Evolutionary conservation across 1,139 yeast species (phyloP).

Genomic region (Arxiozyma bovina): DNA sequence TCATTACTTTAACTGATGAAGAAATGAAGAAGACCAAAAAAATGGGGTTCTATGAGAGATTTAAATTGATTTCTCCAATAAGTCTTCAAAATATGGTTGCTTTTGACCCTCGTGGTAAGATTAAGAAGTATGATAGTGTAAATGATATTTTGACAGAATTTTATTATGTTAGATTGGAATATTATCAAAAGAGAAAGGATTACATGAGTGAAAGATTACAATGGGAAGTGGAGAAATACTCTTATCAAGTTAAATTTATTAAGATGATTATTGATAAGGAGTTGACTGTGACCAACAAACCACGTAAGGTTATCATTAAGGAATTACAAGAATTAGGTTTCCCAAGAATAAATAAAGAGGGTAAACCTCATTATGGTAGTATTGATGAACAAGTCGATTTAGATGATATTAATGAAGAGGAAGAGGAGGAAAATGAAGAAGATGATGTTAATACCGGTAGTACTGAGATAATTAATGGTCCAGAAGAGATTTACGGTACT

Average conservation of each 20-base stretch:
- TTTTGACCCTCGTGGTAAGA: constrained; percentile 85
- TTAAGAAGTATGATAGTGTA: constrained; percentile 68
- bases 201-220: constrained; percentile 59
- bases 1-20: constrained; percentile 60
- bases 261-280: constrained; percentile 77
- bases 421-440: constrained; percentile 33
- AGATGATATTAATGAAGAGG: constrained; percentile 29
- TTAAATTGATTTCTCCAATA: constrained; percentile 63
- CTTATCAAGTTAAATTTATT: constrained; percentile 85
- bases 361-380: constrained; percentile 43
- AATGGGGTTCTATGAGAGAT: constrained; percentile 74
- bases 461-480: constrained; percentile 27
- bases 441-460: constrained; percentile 16
- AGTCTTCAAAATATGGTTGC: constrained; percentile 88
- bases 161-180: constrained; percentile 78
- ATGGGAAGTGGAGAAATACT: constrained; percentile 62
- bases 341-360: constrained; percentile 65
- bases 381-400: constrained; percentile 29
- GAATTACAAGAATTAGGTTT: constrained; percentile 58
- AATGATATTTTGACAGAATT: constrained; percentile 77
- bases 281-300: constrained; percentile 64
- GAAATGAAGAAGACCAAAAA: constrained; percentile 75
- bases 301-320: constrained; percentile 53
- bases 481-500: constrained; percentile 41
- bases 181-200: constrained; percentile 86